phyloP scores from a whole-genome alignment of 768 basidiomycete genomes.

The Phylloporus scabripes region DNA sequence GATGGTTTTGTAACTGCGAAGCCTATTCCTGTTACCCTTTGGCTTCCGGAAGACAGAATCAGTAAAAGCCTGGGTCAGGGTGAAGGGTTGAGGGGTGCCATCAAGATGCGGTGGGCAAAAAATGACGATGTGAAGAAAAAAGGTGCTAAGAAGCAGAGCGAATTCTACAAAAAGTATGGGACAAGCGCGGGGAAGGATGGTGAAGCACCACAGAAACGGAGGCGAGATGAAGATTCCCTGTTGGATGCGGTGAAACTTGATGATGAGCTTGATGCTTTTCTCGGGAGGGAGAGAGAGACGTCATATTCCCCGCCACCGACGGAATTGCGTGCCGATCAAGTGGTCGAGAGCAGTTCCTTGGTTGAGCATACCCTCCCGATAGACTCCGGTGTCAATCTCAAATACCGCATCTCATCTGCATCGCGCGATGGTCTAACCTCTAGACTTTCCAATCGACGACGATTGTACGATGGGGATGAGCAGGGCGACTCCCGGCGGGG shows the following conservation, averaged over 20 bases:
- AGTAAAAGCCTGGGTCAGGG: constrained; percentile 65
- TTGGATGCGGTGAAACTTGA: constrained; percentile 47
- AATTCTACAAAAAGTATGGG: constrained; percentile 78
- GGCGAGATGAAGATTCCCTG: constrained; percentile 29
- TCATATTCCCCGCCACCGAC: constrained; percentile 47
- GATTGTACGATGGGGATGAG: constrained; percentile 18
- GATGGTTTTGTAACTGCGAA: constrained; percentile 60
- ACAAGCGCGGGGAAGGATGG: constrained; percentile 55
- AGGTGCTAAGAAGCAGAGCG: constrained; percentile 64
- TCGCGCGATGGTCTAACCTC: constrained; percentile 19
- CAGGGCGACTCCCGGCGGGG: constrained; percentile 23
- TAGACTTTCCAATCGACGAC: constrained; percentile 14
- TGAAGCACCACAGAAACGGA: constrained; percentile 35
- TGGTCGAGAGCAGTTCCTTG: constrained; percentile 26
- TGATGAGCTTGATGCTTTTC: constrained; percentile 64
- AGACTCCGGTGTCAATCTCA: constrained; percentile 38
- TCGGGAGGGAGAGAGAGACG: constrained; percentile 40
- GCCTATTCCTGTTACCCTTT: constrained; percentile 64
- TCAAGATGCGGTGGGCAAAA: constrained; percentile 75
- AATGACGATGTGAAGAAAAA: constrained; percentile 70
- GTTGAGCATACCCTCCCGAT: constrained; percentile 47
- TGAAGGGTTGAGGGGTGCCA: constrained; percentile 57
- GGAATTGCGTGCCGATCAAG: constrained; percentile 65
- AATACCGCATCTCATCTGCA: constrained; percentile 42
- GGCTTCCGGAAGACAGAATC: constrained; percentile 78